Base-by-base conservation (phyloP, 441 rosid species). In the Lepidium campestre region DNA sequence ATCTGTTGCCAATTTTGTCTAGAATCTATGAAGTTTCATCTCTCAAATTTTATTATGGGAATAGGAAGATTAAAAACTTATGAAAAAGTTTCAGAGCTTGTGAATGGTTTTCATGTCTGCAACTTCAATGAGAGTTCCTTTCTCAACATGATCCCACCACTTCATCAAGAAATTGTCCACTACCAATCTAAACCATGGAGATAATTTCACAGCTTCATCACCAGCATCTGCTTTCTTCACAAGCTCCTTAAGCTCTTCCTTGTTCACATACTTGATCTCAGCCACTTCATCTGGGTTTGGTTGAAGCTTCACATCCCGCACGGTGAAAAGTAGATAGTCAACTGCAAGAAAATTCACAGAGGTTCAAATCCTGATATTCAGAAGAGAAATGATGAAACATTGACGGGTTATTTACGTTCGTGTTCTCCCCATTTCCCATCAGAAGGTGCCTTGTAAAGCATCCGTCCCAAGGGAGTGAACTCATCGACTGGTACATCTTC, bases 401-500 rank as follows among this genome's bases (percentile, higher is more conserved):
- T 15, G n/a, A 22, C 32, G 36, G 22, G 69, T 61, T 34, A 12
- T 55, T 80, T 86, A 93, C 98, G 86, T 83, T 90, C 96, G 54
- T 93, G 97, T 79, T 93, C 97, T 17, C 97, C 98, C 97, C 98
- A 93, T 70, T 87, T 88, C 47, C 97, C 96, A 75, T 90, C 97
- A 40, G 96, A 93, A 75, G 97, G 93, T 32, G 97, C 97, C 82
- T 87, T 93, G 83, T 93, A 93, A 32, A 88, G 88, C 0, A 93
- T 83, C 39, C 98, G 89, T 15, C 98, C 89, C 39, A 93, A 70
- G 2, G 93, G 68, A 36, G 31, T 79, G 67, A 93, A 88, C 69
- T 93, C 81, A 67, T 87, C 85, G 20, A 88, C 91, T 0, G 98
- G 97, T 55, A 88, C 85, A 75, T 90, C 97, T 75, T 79, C 85